Evolutionary conservation across 768 basidiomycete species (phyloP).

Genomic region (Gelatoporia subvermispora): DNA sequence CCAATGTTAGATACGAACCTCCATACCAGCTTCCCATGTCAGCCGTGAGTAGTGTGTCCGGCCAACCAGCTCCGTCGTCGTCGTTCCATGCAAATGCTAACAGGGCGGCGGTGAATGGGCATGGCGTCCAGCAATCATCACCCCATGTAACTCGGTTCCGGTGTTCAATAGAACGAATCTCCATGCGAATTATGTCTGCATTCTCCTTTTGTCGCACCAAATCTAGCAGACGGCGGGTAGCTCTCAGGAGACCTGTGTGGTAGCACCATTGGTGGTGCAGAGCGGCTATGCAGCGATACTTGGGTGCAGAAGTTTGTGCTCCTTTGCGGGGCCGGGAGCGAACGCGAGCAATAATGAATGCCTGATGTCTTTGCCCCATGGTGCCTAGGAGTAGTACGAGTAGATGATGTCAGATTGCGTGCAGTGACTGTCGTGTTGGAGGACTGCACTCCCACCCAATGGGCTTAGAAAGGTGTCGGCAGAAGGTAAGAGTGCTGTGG

Average conservation of each 20-base stretch:
- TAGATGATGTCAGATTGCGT: too few species aligned
- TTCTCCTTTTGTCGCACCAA: conserved; percentile 33
- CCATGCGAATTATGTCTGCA: conserved; percentile 30
- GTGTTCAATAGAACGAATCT: conserved; percentile 29
- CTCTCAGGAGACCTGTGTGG: conserved; percentile 27
- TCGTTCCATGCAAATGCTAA: conserved; percentile 26
- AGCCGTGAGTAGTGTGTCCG: conserved; percentile 10
- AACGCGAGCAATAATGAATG: conserved; percentile 34
- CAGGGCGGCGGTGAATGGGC: conserved; percentile 29
- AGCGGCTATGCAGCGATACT: conserved; percentile 36
- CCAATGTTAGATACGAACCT: conserved; percentile 18
- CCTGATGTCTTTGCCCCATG: conserved; percentile 40
- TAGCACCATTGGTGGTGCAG: conserved; percentile 39
- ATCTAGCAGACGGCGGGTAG: conserved; percentile 28
- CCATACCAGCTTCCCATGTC: conserved; percentile 22
- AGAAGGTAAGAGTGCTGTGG: too few species aligned
- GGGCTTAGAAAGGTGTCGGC: too few species aligned
- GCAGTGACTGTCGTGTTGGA: too few species aligned
- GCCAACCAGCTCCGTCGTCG: conserved; percentile 14
- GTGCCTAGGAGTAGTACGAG: too few species aligned
- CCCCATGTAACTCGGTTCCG: conserved; percentile 5
- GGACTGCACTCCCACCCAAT: too few species aligned
- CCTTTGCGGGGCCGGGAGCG: conserved; percentile 18
- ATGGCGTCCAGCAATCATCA: conserved; percentile 22
- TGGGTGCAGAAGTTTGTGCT: conserved; percentile 10